Base-by-base conservation (phyloP, 306 rosid genomes). In the Sindora glabra region DNA sequence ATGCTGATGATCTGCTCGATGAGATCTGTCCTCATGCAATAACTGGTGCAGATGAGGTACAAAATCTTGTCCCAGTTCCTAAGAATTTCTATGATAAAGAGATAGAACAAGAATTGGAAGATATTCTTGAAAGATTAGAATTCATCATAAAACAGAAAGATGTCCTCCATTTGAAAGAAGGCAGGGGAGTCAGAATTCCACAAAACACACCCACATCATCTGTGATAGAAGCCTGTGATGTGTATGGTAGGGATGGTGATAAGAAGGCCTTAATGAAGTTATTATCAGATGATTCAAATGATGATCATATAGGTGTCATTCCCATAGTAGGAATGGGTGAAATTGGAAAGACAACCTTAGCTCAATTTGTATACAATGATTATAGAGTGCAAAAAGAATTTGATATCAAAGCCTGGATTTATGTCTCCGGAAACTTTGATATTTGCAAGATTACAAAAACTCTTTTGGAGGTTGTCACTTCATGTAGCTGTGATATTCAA, bases 341-440 rank as follows among this genome's bases (percentile, higher is more conserved):
- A 48, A n/a, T 81, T 37, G 87, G 87, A 0, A 81, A 81, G 71
- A 74, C 81, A 0, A 74, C 83, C 37, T 74, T 73, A 53, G 78
- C 78, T 37, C 78, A 73, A 52, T 17, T 65, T 55, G 44, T 67
- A 50, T 73, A 53, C 78, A 73, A 73, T 19, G 65, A 73, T 10
- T 16, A 5, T 1, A 16, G 66, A 14, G 70, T 62, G 40, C 44
- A n/a, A 55, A 22, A 58, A 6, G 65, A 52, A 27, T 70, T 63
- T 63, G 52, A 23, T 10, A 12, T 51, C 7, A 59, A 48, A 47
- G 42, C 73, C 15, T 74, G 79, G 78, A 56, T 58, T 2, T 67
- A 40, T 11, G 74, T 81, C 2, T 67, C 87, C 12, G 65, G 69
- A 13, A 57, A 62, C 10, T 74, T 62, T 29, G 70, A 74, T 58